Percentiles rank a stretch among this genome's conserved stretches.
phyloP scores from a whole-genome alignment of 2,329 filamentous ascomycete genomes.

The Pseudopithomyces maydicus region DNA sequence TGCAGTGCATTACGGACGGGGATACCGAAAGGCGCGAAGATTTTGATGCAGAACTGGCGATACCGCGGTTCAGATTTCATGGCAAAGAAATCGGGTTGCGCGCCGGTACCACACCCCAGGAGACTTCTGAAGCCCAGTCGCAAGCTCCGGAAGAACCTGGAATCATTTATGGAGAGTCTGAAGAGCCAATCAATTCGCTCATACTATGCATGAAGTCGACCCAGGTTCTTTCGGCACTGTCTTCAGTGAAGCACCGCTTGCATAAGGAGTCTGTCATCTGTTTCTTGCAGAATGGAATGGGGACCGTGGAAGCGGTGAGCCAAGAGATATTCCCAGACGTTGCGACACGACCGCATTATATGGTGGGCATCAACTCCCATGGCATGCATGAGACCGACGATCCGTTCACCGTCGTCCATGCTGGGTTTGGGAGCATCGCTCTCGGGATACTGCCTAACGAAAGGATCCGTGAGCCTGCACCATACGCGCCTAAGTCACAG shows the following conservation, averaged over 20 bases:
- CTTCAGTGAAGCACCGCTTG: constrained; percentile 70
- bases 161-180: constrained; percentile 31
- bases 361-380: constrained; percentile 71
- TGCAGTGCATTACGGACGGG: constrained; percentile 54
- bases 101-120: not conserved
- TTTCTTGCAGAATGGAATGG: constrained; percentile 81
- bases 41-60: constrained; percentile 52
- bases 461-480: constrained; percentile 31
- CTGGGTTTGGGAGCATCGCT: constrained; percentile 63
- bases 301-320: constrained; percentile 79
- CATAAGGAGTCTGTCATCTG: constrained; percentile 71
- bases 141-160: constrained; percentile 5
- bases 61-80: constrained; percentile 43
- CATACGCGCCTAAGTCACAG: constrained; percentile 27
- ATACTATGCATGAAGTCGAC: constrained; percentile 79
- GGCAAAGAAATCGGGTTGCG: constrained; percentile 35
- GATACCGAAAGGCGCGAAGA: constrained; percentile 46
- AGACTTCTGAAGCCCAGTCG: constrained; percentile 8
- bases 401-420: constrained; percentile 61
- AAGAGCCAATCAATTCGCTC: constrained; percentile 69
- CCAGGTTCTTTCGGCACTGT: constrained; percentile 69
- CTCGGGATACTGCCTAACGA: constrained; percentile 58
- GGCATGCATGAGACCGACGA: constrained; percentile 54
- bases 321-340: constrained; percentile 71
- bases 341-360: constrained; percentile 71